Conservation (phyloP, 306 rosid genomes). For the Carpinus fangiana region DNA sequence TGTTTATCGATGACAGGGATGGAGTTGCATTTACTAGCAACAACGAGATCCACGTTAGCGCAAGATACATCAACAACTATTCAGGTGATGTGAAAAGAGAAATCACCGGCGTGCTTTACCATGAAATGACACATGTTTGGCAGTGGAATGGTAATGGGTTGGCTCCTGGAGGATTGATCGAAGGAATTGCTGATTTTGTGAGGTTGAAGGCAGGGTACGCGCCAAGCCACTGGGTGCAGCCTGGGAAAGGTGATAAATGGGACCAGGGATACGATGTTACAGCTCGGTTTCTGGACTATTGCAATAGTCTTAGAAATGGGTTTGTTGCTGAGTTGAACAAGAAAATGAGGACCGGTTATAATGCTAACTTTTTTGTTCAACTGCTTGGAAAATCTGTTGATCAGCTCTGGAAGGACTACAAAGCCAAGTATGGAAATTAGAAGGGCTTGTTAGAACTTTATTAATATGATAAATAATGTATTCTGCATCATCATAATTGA, state of each 20-base stretch:
- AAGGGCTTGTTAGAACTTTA: neutral
- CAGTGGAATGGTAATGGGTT: conserved; percentile 35
- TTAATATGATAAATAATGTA: neutral
- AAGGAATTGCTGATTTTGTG: conserved; percentile 54
- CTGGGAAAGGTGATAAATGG: conserved; percentile 37
- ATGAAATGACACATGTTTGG: conserved; percentile 48
- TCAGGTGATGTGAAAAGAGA: conserved; percentile 31
- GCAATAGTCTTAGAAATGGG: conserved; percentile 33
- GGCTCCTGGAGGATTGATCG: conserved; percentile 36
- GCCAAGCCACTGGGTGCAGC: conserved; percentile 15
- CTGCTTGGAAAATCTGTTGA: conserved; percentile 44
- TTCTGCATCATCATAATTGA: neutral
- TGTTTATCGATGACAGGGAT: conserved; percentile 32
- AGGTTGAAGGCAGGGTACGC: conserved; percentile 41
- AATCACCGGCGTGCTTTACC: conserved; percentile 39
- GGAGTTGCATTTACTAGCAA: conserved; percentile 32
- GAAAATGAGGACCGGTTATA: conserved; percentile 39
- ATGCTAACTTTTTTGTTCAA: conserved; percentile 37
- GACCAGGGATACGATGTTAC: conserved; percentile 48
- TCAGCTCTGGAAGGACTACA: conserved; percentile 51
- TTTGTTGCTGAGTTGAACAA: conserved; percentile 50
- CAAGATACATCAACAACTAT: conserved; percentile 21
- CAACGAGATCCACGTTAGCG: conserved; percentile 35
- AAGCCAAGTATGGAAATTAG: conserved; percentile 35
- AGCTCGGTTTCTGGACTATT: conserved; percentile 40